These are phyloP conservation scores for Austroboletus novae-zelandiae DNA, from an alignment of 1,284 basidiomycete species.

Conservation along the genomic window DNA sequence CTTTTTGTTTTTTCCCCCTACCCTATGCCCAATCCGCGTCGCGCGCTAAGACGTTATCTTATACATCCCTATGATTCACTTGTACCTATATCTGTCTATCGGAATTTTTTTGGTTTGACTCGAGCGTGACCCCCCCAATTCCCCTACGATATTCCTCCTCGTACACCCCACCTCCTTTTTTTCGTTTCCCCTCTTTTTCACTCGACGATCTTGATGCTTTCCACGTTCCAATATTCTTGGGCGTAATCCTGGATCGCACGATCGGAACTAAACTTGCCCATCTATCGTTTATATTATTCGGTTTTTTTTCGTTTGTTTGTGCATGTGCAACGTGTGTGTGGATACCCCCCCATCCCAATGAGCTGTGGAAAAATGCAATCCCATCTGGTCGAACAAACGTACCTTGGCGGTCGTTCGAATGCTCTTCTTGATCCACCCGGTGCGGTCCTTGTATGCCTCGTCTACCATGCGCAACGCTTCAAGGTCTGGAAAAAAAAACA, in stretches of 20 bases:
- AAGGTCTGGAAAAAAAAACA: slow-evolving; percentile 50
- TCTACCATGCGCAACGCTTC: slow-evolving; percentile 83
- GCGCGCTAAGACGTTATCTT: slow-evolving; percentile 11
- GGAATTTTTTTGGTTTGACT: slow-evolving; percentile 11
- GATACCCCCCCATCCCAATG: slow-evolving; percentile 9
- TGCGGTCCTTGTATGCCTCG: slow-evolving; percentile 75
- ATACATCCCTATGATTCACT: slow-evolving; percentile 5
- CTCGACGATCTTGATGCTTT: slow-evolving; percentile 40
- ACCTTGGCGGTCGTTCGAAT: slow-evolving; percentile 81
- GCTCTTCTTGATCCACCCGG: slow-evolving; percentile 89
- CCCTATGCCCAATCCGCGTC: slow-evolving; percentile 7
- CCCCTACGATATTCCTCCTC: slow-evolving; percentile 3
- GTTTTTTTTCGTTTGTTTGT: no score
- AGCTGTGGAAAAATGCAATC: no score
- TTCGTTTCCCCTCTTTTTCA: slow-evolving; percentile 3
- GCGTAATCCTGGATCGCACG: slow-evolving; percentile 89
- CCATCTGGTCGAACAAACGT: slow-evolving; percentile 5
- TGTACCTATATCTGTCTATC: background rate
- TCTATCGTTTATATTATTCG: slow-evolving; percentile 42
- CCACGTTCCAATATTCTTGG: slow-evolving; percentile 76
- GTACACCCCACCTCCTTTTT: background rate
- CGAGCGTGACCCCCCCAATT: no score
- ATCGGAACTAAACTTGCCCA: slow-evolving; percentile 95
- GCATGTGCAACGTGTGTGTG: background rate
- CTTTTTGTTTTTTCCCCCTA: background rate